Evolutionary conservation across 1,284 basidiomycete genomes (phyloP), one percentile per base, ranked within the genome.

Genomic region (Grifola frondosa): DNA sequence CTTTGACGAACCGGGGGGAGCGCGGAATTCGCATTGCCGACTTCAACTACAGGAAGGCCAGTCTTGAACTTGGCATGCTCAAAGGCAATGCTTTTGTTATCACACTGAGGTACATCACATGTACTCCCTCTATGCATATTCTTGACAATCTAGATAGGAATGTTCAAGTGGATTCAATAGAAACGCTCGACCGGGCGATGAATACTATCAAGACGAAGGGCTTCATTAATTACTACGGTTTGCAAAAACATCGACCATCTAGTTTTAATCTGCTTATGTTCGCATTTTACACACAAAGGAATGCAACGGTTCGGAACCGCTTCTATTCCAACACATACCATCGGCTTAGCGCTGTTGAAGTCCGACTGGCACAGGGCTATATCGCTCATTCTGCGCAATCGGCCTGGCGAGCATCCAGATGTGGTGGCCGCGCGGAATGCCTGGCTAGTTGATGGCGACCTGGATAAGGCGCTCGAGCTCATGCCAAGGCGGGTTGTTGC

Each of bases 241-340:
- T 32, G 61, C 30, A 6, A 41, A 42, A 13, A n/a, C n/a, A n/a
- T n/a, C n/a, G n/a, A n/a, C n/a, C n/a, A n/a, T 31, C 28, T 42
- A 11, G 21, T 15, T 29, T 42, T 5, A 21, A 20, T 20, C 29
- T 17, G n/a, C 23, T 44, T 20, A 15, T 39, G 22, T 42, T 10
- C 40, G 43, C 30, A 20, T 21, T 22, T 33, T 10, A 11, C 2
- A 7, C 8, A 6, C 19, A 19, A 40, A 92, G 90, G 94, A 29
- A 97, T 99, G 96, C 97, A 99, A 63, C 85, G 97, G 13, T 99
- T 99, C 66, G 97, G 97, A 23, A 99, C 96, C 1, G 93, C 96
- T 6, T 84, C 91, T 10, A 86, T 99, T 21, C 93, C 96, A 2
- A 98, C 97, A 1, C 96, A 99, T 60, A 75, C 87, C 3, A 94